These are phyloP conservation scores for Lachancea thermotolerans DNA, from an alignment of 805 yeast genomes.

Conservation along the genomic window DNA sequence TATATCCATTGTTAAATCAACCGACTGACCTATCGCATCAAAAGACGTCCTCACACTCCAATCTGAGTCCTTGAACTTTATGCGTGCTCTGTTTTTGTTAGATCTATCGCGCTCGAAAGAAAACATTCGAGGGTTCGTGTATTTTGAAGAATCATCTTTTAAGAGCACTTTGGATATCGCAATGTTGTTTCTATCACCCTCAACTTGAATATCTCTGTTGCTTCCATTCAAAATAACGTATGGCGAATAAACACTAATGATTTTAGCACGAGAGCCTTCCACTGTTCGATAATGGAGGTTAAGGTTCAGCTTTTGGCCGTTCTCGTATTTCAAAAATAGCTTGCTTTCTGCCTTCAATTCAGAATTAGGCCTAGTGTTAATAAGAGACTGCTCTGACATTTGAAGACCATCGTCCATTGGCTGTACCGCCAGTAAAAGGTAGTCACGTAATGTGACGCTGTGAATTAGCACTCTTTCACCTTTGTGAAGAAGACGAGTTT, in stretches of 20 bases:
- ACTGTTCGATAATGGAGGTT: constrained; percentile 55
- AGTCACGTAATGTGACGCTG: constrained; percentile 65
- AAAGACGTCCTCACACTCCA: constrained; percentile 73
- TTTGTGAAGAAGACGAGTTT: constrained; percentile 36
- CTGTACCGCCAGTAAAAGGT: constrained; percentile 62
- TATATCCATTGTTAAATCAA: constrained; percentile 47
- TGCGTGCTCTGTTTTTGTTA: constrained; percentile 56
- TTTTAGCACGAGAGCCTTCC: constrained; percentile 45
- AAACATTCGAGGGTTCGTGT: constrained; percentile 65
- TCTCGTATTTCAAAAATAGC: constrained; percentile 46
- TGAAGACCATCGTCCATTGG: constrained; percentile 41
- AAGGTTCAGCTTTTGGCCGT: constrained; percentile 63
- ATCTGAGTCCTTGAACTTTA: constrained; percentile 61
- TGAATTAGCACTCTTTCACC: constrained; percentile 73
- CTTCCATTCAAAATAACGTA: constrained; percentile 79
- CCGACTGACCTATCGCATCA: constrained; percentile 82
- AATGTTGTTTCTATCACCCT: constrained; percentile 49
- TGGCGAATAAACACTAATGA: constrained; percentile 72
- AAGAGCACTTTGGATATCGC: constrained; percentile 38
- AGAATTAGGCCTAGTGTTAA: constrained; percentile 46
- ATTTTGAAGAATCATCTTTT: constrained; percentile 25
- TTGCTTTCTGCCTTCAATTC: constrained; percentile 51
- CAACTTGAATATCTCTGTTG: constrained; percentile 53
- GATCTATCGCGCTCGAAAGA: constrained; percentile 62
- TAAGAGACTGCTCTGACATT: constrained; percentile 32